Base-by-base conservation (phyloP, 1,284 basidiomycete species). In the Cryptococcus amylolentus region DNA sequence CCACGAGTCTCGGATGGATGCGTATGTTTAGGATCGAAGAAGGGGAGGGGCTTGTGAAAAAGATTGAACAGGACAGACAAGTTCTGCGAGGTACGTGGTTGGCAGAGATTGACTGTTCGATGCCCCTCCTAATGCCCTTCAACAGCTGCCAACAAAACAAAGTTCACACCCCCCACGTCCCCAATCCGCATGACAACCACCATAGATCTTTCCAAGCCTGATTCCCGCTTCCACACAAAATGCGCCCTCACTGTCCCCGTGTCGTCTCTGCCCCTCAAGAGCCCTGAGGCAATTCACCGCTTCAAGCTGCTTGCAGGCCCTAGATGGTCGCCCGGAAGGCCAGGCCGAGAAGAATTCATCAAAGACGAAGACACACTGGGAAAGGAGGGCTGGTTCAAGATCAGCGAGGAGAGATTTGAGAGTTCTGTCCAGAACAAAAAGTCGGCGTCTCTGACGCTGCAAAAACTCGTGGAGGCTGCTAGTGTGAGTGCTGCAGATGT, bases 21-120 rank as follows among this genome's bases (percentile, higher is more conserved):
- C 81, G 85, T 59, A 77, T 91, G 49, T 81, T 84, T 58, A 82
- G 88, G 67, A 83, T 90, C 61, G 82, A 89, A 37, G 82, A 87
- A 64, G 77, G 82, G 49, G 77, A 90, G 47, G 81, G 86, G 62
- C 88, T 91, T 66, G 78, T 92, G 71, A 82, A 88, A 51, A 81
- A 91, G 64, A 89, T 92, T 60, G 89, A 90, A 71, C 84, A 88
- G 62, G 91, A 93, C 74, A 84, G 89, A 80, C 86, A 86, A 18
- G 84, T 86, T 66, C 82, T 94, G 40, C 85, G 88, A 62, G 86
- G 91, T 91, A 68, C 75, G 87, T 80, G 23, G 27, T 13, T 20
- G 23, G 23, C 23, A 23, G 23, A 23, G 23, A 23, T 23, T 23
- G 9, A n/a, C 8, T 42, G 20, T 26, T 26, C 18, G 31, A 35